phyloP scores from a whole-genome alignment of 352 stramenopile genomes.

The Pythium folliculosum region DNA sequence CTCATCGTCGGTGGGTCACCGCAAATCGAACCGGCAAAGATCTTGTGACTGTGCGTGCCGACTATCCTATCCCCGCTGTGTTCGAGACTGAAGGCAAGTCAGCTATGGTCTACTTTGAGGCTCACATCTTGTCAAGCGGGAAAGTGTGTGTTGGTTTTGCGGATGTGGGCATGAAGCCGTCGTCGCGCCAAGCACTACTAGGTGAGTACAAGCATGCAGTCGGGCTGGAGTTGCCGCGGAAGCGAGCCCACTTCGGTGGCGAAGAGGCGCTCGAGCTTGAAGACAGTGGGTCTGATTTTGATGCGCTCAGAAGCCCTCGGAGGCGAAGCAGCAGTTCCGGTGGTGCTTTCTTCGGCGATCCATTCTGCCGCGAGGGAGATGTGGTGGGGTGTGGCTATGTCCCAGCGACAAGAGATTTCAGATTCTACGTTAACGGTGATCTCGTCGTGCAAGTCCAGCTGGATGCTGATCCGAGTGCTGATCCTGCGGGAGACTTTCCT shows the following conservation, averaged over 20 bases:
- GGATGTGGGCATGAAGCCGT: constrained; percentile 5
- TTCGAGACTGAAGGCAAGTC: neutral
- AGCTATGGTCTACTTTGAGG: constrained; percentile 53
- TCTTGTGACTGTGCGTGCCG: constrained; percentile 38
- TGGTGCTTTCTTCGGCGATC: constrained; percentile 38
- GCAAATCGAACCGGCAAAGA: constrained; percentile 53
- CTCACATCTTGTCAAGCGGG: constrained; percentile 45
- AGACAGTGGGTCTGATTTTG: neutral
- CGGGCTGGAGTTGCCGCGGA: constrained; percentile 48
- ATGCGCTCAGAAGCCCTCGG: constrained; percentile 39
- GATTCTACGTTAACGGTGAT: constrained; percentile 67
- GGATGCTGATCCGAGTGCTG: neutral
- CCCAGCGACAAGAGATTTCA: constrained; percentile 34
- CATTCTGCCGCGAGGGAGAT: constrained; percentile 53
- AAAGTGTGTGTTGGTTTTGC: constrained; percentile 58
- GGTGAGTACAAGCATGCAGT: constrained; percentile 44
- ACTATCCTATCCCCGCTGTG: constrained; percentile 15
- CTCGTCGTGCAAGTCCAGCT: constrained; percentile 27
- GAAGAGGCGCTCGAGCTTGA: constrained; percentile 24
- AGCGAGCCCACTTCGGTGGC: constrained; percentile 36
- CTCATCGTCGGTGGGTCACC: constrained; percentile 58
- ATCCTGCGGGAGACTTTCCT: neutral
- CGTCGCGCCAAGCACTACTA: constrained; percentile 31
- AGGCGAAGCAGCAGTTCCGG: constrained; percentile 23
- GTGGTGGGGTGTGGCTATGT: constrained; percentile 56